Conservation (phyloP, 305 asterid genomes). For the Fraxinus angustifolia region DNA sequence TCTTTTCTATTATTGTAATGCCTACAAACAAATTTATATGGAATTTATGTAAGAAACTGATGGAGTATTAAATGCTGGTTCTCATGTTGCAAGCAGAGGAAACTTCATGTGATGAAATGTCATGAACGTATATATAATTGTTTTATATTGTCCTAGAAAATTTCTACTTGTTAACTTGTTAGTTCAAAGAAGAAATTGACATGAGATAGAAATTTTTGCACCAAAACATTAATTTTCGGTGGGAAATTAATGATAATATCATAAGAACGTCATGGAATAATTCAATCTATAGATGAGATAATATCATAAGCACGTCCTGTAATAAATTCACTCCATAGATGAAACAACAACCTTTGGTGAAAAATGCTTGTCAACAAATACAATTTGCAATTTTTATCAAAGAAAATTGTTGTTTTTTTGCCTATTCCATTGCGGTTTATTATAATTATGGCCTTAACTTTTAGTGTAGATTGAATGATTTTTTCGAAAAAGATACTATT, state of each 20-base stretch:
- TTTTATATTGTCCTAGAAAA: background rate
- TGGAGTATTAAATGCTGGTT: background rate
- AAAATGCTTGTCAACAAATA: background rate
- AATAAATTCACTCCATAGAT: background rate
- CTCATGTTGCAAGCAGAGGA: background rate
- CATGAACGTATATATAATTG: background rate
- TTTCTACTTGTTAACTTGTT: background rate
- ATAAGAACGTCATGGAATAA: background rate
- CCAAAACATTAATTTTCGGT: background rate
- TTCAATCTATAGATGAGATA: background rate
- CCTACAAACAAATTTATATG: background rate
- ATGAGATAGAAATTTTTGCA: background rate
- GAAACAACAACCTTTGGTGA: background rate
- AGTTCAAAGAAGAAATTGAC: background rate
- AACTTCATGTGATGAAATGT: background rate
- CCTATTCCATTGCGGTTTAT: background rate
- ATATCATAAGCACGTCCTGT: background rate
- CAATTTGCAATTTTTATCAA: background rate
- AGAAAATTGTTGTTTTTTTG: background rate
- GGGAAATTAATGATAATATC: background rate
- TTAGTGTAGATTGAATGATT: background rate
- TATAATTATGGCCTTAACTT: background rate
- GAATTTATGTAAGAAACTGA: background rate
- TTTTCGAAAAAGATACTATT: background rate
- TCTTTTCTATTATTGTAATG: background rate